Evolutionary conservation across 2,329 filamentous ascomycete genomes (phyloP), one percentile per base, ranked within the genome.

Genomic region (Thielaviopsis punctulata): DNA sequence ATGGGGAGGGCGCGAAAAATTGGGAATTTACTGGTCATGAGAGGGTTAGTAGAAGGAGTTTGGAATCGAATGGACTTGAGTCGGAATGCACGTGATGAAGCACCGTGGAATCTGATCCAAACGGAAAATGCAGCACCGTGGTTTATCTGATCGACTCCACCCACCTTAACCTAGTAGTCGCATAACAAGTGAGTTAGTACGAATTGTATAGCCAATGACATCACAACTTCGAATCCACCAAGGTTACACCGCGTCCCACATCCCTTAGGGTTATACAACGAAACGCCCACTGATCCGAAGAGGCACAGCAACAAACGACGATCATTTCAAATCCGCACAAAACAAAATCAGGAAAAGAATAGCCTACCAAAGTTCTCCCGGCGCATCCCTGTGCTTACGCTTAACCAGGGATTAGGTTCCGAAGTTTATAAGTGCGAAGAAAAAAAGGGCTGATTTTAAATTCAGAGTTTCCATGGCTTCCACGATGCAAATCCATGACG

Each of bases 51-150:
- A 39, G 66, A 71, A 57, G 61, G 61, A 1, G 65, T 68, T 39
- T 73, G 70, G 70, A 71, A 70, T 57, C 66, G 67, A 50, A 62
- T 65, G 54, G 70, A 72, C 56, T 62, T 72, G 15, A 58, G 62
- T 22, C 61, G 60, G 4, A 33, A 33, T 46, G 22, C 10, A 4
- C 24, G 36, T 3, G 49, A 52, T 18, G 25, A 52, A 27, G 45
- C 48, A 18, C 52, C 52, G 52, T 58, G 54, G 52, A 45, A 56
- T 44, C 41, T 49, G 23, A 41, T 55, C 15, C 47, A 58, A n/a
- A 18, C 39, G n/a, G 54, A 52, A 3, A 53, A 56, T 39, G 54
- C 55, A 23, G 53, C 56, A 30, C 57, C 57, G 30, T 59, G 57
- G 57, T 59, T 59, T 43, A 56, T 58, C n/a, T 59, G 39, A 58